Conservation (phyloP, 306 rosid species). For the Trifolium fragiferum region DNA sequence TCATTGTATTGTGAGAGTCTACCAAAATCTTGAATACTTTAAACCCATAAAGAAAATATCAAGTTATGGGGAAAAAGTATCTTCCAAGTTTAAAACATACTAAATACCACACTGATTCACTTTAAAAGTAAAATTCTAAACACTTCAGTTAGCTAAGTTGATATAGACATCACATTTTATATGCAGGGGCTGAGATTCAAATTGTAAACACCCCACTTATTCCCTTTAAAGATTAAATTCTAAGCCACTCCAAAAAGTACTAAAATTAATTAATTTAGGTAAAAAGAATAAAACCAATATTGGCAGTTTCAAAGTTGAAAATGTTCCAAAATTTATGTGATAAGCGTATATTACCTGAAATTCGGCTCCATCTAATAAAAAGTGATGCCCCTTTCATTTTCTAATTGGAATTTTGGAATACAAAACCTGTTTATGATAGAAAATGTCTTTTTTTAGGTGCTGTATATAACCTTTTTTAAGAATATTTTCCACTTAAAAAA, state of each 20-base stretch:
- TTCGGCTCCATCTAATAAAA: background rate
- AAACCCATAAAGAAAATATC: background rate
- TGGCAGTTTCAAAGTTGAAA: background rate
- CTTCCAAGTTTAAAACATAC: background rate
- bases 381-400: background rate
- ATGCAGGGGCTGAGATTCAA: too few relatives aligned
- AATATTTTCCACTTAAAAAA: background rate
- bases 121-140: too few relatives aligned
- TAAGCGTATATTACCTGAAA: slow-evolving; percentile 15
- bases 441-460: background rate
- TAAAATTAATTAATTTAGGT: background rate
- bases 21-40: too few relatives aligned
- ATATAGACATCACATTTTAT: too few relatives aligned
- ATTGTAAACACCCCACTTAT: too few relatives aligned
- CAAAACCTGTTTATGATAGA: slow-evolving; percentile 6
- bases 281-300: background rate
- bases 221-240: too few relatives aligned
- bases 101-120: too few relatives aligned
- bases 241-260: too few relatives aligned
- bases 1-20: too few relatives aligned
- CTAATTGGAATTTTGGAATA: background rate
- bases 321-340: background rate
- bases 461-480: background rate
- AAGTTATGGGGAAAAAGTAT: background rate
- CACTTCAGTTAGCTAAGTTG: too few relatives aligned